Conservation (phyloP, 192 early-diverging fungal species). For the Rhizoclosmatium globosum region DNA sequence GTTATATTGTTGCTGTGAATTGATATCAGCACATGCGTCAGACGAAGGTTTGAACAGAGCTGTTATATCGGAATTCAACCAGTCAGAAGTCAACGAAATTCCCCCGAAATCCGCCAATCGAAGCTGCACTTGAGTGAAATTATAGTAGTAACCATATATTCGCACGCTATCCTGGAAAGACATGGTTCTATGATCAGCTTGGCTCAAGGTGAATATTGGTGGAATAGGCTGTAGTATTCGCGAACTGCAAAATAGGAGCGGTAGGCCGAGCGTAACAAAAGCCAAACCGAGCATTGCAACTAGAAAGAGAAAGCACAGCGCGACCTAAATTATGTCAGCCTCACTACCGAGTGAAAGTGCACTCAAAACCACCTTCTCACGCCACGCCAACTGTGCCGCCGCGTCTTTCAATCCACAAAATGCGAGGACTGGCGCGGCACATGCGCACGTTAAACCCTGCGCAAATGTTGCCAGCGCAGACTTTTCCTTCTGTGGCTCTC, state of each 20-base stretch:
- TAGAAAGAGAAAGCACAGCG: slow-evolving; percentile 5
- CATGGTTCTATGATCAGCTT: neutral
- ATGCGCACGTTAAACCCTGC: neutral
- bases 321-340: neutral
- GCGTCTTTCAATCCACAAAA: neutral
- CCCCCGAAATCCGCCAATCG: neutral
- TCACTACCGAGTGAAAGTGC: neutral
- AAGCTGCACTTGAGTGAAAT: neutral
- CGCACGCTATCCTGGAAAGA: neutral
- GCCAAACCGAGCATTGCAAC: neutral
- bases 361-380: slow-evolving; percentile 1
- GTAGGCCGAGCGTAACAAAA: neutral
- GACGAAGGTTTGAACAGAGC: neutral
- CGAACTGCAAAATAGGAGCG: neutral
- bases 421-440: neutral
- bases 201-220: neutral
- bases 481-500: neutral
- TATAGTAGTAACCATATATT: neutral
- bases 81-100: slow-evolving; percentile 3
- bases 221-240: neutral
- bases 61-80: neutral
- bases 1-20: neutral
- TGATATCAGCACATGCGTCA: neutral
- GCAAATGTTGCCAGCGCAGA: neutral
- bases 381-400: slow-evolving; percentile 7